Percentiles rank a stretch among this genome's conserved stretches.
Evolutionary conservation across 345 rosid species (phyloP).

Genomic region (Carallia brachiata): DNA sequence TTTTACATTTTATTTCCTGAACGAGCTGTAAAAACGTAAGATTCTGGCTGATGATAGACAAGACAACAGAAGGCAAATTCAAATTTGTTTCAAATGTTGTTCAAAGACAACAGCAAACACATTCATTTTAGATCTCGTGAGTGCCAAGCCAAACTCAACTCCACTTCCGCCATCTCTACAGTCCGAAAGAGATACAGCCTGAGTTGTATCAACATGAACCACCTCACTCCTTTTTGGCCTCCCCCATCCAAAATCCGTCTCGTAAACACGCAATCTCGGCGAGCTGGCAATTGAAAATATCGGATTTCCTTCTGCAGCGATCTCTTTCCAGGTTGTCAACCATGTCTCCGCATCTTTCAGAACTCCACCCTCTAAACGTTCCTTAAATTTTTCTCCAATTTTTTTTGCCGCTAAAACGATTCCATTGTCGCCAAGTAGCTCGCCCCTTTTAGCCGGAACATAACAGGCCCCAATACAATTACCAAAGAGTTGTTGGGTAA

Average conservation of each 20-base stretch:
- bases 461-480: constrained; percentile 30
- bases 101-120: constrained; percentile 10
- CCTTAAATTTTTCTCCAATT: constrained; percentile 23
- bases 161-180: constrained; percentile 31
- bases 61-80: not conserved
- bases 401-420: constrained; percentile 32
- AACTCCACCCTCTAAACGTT: constrained; percentile 12
- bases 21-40: too few relatives aligned
- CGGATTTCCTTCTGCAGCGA: not conserved
- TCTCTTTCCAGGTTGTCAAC: constrained; percentile 1
- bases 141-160: constrained; percentile 34
- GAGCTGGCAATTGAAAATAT: constrained; percentile 29
- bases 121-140: constrained; percentile 23
- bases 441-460: constrained; percentile 13
- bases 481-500: constrained; percentile 34
- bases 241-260: constrained; percentile 47
- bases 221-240: constrained; percentile 30
- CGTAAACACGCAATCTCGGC: constrained; percentile 26
- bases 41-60: not conserved
- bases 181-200: constrained; percentile 18
- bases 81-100: not conserved
- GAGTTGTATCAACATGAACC: constrained; percentile 22
- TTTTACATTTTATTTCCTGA: too few relatives aligned
- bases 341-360: constrained; percentile 20
- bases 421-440: constrained; percentile 30